Evolutionary conservation across 2,329 filamentous ascomycete genomes (phyloP).

Genomic region (Byssochlamys sp.): DNA sequence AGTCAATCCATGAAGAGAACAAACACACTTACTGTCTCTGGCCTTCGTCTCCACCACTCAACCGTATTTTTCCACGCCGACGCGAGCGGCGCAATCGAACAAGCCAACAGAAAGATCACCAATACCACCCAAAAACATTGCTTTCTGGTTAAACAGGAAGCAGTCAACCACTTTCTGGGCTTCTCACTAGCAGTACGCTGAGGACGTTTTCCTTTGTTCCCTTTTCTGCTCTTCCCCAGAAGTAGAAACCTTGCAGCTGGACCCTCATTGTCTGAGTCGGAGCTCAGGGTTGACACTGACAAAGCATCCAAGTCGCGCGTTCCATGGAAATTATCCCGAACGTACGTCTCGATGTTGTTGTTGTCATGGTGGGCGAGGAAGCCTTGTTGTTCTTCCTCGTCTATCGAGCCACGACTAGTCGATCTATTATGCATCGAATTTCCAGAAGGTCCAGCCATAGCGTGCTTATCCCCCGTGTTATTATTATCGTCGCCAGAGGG

Average conservation of each 20-base stretch:
- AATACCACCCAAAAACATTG: neutral
- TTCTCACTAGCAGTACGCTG: neutral
- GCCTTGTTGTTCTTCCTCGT: neutral
- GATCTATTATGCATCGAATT: neutral
- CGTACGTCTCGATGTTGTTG: neutral
- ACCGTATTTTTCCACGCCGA: neutral
- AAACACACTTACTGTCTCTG: neutral
- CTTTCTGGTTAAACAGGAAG: neutral
- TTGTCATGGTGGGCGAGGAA: neutral
- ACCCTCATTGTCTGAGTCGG: neutral
- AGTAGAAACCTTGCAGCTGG: neutral
- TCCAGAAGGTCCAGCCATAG: neutral
- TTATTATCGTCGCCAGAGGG: neutral
- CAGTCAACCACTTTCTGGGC: neutral
- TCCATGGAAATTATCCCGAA: neutral
- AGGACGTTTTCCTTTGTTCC: neutral
- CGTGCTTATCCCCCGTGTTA: neutral
- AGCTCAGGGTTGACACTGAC: neutral
- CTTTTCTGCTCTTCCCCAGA: neutral
- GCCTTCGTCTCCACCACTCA: neutral
- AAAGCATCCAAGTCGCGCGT: neutral
- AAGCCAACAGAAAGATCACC: neutral
- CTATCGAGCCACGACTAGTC: neutral
- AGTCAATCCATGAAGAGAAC: neutral
- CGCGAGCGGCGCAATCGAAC: neutral